Percentiles rank a stretch among this genome's conserved stretches.
phyloP scores from a whole-genome alignment of 257 asterid genomes.

The Solanum chiquidenum region DNA sequence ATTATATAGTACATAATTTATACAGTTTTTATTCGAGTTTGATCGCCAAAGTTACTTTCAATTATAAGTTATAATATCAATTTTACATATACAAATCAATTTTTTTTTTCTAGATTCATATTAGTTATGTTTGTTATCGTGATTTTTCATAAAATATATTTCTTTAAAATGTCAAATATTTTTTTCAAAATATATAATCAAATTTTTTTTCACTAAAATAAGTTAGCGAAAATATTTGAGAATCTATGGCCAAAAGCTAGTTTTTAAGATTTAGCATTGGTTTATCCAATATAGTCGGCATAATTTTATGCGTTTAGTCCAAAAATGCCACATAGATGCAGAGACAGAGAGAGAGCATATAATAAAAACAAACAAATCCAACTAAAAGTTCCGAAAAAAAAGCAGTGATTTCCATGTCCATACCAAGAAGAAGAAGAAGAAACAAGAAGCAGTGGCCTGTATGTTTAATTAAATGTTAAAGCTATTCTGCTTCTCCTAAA shows the following conservation, averaged over 20 bases:
- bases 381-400: neutral
- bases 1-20: too few species aligned
- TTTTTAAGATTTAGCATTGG: neutral
- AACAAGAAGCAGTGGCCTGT: neutral
- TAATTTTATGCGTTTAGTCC: neutral
- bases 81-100: too few species aligned
- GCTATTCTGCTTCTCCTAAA: neutral
- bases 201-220: too few species aligned
- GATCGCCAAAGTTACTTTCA: too few species aligned
- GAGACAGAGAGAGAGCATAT: neutral
- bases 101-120: too few species aligned
- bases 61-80: too few species aligned
- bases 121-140: too few species aligned
- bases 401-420: neutral
- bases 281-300: neutral
- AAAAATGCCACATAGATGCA: neutral
- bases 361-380: neutral
- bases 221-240: neutral
- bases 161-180: too few species aligned
- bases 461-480: neutral
- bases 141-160: too few species aligned
- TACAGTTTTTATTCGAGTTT: fast-evolving
- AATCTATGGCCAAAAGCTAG: neutral
- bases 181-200: fast-evolving
- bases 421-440: neutral